Evolutionary conservation across 441 rosid species (phyloP).

Genomic region (Erysimum cheiri): DNA sequence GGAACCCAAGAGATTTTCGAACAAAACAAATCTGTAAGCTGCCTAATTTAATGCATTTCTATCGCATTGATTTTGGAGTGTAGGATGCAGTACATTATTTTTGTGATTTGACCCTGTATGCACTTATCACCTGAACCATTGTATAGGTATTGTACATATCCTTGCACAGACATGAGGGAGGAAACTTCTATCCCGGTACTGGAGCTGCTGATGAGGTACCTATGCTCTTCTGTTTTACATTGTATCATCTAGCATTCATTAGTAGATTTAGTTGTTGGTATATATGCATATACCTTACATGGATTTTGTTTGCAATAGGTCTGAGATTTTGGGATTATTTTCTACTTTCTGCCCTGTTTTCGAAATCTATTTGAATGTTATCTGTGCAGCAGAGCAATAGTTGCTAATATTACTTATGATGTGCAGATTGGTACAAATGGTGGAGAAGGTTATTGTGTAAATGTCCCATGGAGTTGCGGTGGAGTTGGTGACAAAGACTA

Average conservation of each 20-base stretch:
- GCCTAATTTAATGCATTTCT: conserved; percentile 6
- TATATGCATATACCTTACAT: conserved; percentile 10
- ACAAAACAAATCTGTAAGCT: conserved; percentile 82
- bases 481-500: conserved; percentile 97
- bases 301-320: background rate
- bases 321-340: background rate
- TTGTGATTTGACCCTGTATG: background rate
- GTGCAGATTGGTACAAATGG: conserved; percentile 82
- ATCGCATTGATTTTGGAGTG: background rate
- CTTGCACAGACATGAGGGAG: conserved; percentile 93
- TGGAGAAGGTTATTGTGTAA: conserved; percentile 94
- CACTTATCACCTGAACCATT: conserved; percentile 6
- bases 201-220: conserved; percentile 89
- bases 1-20: conserved; percentile 98
- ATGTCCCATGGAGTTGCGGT: conserved; percentile 93
- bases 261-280: conserved; percentile 9
- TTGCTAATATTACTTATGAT: conserved; percentile 25
- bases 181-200: conserved; percentile 90
- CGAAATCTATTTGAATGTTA: background rate
- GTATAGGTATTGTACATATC: conserved; percentile 88
- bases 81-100: background rate
- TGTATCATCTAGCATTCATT: conserved; percentile 12
- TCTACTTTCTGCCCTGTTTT: background rate
- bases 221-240: conserved; percentile 12
- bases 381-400: conserved; percentile 8